Percentiles rank a stretch among this genome's conserved stretches.
Conservation (phyloP, 1,284 basidiomycete genomes). For the Chondrostereum purpureum region DNA sequence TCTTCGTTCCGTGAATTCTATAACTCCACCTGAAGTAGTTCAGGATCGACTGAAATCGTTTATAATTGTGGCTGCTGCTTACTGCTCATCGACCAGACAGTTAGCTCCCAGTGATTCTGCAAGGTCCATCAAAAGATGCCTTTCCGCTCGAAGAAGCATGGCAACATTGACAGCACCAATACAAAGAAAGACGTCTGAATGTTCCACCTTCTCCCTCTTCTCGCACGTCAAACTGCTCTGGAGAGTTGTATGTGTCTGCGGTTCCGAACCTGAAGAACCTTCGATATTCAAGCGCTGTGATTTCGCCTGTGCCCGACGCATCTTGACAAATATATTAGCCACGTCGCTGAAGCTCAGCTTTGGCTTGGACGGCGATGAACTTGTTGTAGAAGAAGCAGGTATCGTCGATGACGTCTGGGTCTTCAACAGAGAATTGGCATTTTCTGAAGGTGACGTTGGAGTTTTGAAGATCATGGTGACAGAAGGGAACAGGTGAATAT, state of each 20-base stretch:
- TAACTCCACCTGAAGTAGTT: conserved; percentile 67
- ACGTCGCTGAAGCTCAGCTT: conserved; percentile 31
- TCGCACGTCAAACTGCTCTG: conserved; percentile 27
- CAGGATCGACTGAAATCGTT: conserved; percentile 5
- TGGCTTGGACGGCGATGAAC: conserved; percentile 12
- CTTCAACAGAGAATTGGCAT: not conserved
- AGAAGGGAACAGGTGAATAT: not conserved
- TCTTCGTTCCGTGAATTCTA: conserved; percentile 49
- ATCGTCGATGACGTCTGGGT: not conserved
- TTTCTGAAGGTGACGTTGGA: not conserved
- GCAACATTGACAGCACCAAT: conserved; percentile 55
- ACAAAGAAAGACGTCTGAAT: conserved; percentile 51
- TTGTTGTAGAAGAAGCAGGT: conserved; percentile 8
- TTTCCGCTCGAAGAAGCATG: conserved; percentile 49
- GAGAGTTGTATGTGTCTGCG: conserved; percentile 44
- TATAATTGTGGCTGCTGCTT: conserved; percentile 28
- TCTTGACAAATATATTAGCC: conserved; percentile 46
- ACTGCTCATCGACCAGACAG: conserved; percentile 65
- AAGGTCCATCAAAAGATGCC: conserved; percentile 45
- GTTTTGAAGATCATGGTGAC: not conserved
- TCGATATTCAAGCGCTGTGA: conserved; percentile 25
- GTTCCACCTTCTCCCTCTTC: conserved; percentile 36
- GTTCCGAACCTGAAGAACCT: conserved; percentile 42
- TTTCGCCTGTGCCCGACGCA: conserved; percentile 29
- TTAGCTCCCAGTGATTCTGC: conserved; percentile 49